These are phyloP conservation scores for Chaetothyriales sp. DNA, from an alignment of 2,329 filamentous ascomycete genomes.

Conservation along the genomic window DNA sequence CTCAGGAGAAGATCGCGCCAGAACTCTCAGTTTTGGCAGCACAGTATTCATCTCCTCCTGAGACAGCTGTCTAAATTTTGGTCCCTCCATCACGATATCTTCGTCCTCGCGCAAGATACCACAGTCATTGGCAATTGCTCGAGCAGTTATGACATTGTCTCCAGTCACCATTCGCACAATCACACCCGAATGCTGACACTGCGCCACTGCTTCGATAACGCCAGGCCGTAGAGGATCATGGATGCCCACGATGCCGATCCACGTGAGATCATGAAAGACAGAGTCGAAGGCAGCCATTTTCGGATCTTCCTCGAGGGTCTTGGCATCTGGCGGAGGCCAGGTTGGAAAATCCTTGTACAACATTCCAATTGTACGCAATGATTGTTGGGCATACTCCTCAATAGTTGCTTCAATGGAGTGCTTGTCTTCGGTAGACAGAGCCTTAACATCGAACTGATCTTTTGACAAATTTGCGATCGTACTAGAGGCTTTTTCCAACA, in stretches of 20 bases:
- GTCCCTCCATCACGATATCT: constrained; percentile 55
- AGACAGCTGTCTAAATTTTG: constrained; percentile 49
- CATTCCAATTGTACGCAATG: constrained; percentile 61
- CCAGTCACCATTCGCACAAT: constrained; percentile 62
- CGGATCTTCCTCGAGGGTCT: constrained; percentile 45
- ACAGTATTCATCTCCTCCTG: constrained; percentile 45
- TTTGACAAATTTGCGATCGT: constrained; percentile 21
- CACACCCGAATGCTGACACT: constrained; percentile 55
- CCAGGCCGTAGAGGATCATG: constrained; percentile 59
- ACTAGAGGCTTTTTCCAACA: constrained; percentile 27
- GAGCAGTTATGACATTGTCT: constrained; percentile 58
- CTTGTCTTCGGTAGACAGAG: constrained; percentile 16
- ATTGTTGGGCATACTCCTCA: constrained; percentile 36
- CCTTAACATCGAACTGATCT: constrained; percentile 16
- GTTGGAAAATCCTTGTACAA: constrained; percentile 58
- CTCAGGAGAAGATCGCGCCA: constrained; percentile 53
- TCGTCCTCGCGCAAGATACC: constrained; percentile 47
- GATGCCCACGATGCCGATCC: constrained; percentile 59
- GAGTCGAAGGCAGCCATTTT: constrained; percentile 53
- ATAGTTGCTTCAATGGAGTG: constrained; percentile 24
- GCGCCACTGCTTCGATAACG: constrained; percentile 53
- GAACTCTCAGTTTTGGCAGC: constrained; percentile 47
- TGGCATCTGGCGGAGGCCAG: constrained; percentile 50
- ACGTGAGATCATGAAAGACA: constrained; percentile 58
- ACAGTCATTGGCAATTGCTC: constrained; percentile 60